Base-by-base conservation (phyloP, 2,329 filamentous ascomycete genomes). In the Neurospora crassa region DNA sequence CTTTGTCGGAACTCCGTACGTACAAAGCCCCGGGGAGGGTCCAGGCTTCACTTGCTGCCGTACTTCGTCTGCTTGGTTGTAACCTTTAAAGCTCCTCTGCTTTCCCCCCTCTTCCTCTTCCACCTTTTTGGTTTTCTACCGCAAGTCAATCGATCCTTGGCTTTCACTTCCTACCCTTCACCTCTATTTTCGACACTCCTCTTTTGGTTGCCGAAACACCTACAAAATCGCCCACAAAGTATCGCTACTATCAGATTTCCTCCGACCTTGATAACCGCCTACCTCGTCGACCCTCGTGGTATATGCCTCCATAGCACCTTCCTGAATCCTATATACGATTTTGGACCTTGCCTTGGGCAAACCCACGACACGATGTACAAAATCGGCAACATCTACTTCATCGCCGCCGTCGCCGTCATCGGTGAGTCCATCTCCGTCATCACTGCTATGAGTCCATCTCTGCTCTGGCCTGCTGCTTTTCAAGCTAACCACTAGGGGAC, bases 331-430 rank as follows among this genome's bases (percentile, higher is more conserved):
- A 34, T 24, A 59, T 5, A 34, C 47, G 47, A 59, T 59, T 59
- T 59, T 59, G 47, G 47, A 34, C 20, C 24, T 59, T 59, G 47
- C 47, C 47, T 59, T 59, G 47, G 24, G 47, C 47, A 34, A 59
- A 53, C 53, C 43, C 53, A 37, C 20, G 70, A 40, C 70, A 75
- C 70, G 47, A 76, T 76, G 76, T 71, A 68, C n/a, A 73, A 74
- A 53, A 29, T 81, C 68, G 80, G 80, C 68, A 83, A 83, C 72
- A 79, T 83, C 40, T 83, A 83, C 71, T 73, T 82, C 37, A 83
- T 83, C 73, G 81, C 82, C 75, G 80, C 80, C 74, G 79, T 81
- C 72, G 79, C 81, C 74, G 82, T 83, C 71, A 82, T 83, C 42
- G 82, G 82, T 80, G 76, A 74, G 78, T 72, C 71, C 14, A 8